phyloP scores from a whole-genome alignment of 225 moss, liverwort and hornwort genomes.

The Marchantia polymorpha region DNA sequence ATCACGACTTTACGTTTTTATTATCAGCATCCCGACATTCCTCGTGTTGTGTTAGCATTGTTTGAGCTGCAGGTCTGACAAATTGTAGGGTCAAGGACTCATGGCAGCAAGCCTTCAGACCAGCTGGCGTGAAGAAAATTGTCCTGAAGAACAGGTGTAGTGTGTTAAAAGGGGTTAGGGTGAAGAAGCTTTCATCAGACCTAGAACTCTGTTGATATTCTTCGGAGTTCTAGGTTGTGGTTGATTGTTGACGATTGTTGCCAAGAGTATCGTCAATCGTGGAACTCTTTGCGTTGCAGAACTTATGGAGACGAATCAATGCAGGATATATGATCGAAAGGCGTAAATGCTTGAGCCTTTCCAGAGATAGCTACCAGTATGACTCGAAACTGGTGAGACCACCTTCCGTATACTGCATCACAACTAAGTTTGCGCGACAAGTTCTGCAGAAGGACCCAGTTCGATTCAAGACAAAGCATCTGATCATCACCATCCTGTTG shows the following conservation, averaged over 20 bases:
- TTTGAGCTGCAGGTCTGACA: too few species aligned
- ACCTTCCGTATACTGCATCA: neutral
- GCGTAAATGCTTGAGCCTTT: constrained; percentile 37
- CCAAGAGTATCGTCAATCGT: neutral
- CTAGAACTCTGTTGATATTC: neutral
- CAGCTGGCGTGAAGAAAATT: neutral
- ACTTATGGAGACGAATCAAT: constrained; percentile 50
- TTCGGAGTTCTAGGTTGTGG: neutral
- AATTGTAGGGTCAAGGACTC: neutral
- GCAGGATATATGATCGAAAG: constrained; percentile 48
- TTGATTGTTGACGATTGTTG: neutral
- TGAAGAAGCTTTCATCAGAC: too few species aligned
- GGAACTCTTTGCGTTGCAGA: constrained; percentile 30
- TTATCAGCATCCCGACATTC: neutral
- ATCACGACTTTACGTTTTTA: neutral
- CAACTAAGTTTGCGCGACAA: too few species aligned
- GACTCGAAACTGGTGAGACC: constrained; percentile 35
- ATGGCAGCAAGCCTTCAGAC: neutral
- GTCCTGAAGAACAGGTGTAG: neutral
- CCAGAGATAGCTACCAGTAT: constrained; percentile 39
- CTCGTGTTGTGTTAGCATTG: too few species aligned
- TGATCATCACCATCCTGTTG: too few species aligned
- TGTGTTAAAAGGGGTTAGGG: too few species aligned
- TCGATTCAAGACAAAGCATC: too few species aligned
- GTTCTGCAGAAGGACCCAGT: too few species aligned